phyloP scores from a whole-genome alignment of 805 yeast genomes.

The Groenewaldozyma tartarivorans region DNA sequence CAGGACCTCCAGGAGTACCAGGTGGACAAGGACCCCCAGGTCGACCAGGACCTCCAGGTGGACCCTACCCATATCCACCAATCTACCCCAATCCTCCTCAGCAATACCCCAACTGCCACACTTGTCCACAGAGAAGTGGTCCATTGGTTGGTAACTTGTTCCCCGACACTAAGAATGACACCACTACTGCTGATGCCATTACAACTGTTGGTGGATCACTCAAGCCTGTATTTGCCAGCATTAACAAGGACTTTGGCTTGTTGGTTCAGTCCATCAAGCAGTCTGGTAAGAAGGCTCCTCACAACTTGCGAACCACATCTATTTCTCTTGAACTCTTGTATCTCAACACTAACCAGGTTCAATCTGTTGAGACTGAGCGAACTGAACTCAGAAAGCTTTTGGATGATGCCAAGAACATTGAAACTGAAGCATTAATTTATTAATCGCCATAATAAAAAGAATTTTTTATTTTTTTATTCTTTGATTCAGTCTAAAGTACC shows the following conservation, averaged over 20 bases:
- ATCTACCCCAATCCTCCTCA: neutral
- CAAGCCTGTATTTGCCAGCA: neutral
- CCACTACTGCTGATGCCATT: neutral
- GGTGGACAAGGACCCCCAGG: slow-evolving; percentile 2
- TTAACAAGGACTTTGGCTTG: neutral
- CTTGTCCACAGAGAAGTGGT: neutral
- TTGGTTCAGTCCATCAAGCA: slow-evolving; percentile 7
- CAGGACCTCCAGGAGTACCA: slow-evolving; percentile 5
- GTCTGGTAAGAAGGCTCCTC: slow-evolving; percentile 7
- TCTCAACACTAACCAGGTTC: neutral
- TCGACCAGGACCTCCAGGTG: neutral
- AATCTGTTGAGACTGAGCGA: neutral
- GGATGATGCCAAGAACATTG: neutral
- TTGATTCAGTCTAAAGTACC: too few species aligned
- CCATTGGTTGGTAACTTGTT: neutral
- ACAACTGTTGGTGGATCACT: neutral
- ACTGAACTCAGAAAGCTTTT: too few species aligned
- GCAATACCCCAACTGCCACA: neutral
- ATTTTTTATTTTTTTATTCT: too few species aligned
- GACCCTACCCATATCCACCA: neutral
- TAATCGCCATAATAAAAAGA: too few species aligned
- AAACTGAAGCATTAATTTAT: neutral
- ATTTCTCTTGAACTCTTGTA: neutral
- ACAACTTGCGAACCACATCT: slow-evolving; percentile 5
- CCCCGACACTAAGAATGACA: neutral